Evolutionary conservation across 106 monocot species (phyloP), one percentile per base, ranked within the genome.

Genomic region (Dioscorea zingiberensis): DNA sequence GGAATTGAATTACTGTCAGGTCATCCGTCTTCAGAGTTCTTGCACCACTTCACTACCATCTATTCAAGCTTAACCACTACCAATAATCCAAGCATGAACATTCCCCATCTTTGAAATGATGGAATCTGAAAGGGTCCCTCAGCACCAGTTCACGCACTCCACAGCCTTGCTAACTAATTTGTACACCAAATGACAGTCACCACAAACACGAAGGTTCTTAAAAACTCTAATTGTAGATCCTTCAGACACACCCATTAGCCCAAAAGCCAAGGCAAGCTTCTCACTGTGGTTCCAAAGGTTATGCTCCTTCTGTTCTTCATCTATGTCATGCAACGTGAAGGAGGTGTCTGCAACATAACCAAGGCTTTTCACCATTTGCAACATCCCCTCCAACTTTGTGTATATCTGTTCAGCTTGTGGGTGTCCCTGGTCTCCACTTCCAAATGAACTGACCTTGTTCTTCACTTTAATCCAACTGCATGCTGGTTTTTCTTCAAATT

Each of bases 1-100:
- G n/a, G n/a, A n/a, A n/a, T n/a, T n/a, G n/a, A n/a, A n/a, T n/a
- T n/a, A n/a, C n/a, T n/a, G n/a, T n/a, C n/a, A n/a, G n/a, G n/a
- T n/a, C n/a, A n/a, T n/a, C n/a, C n/a, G n/a, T n/a, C n/a, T n/a
- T n/a, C n/a, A n/a, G n/a, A n/a, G n/a, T n/a, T n/a, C n/a, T n/a
- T n/a, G n/a, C n/a, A n/a, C n/a, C n/a, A n/a, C n/a, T n/a, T n/a
- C n/a, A n/a, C n/a, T n/a, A n/a, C n/a, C n/a, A n/a, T n/a, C n/a
- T n/a, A n/a, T n/a, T n/a, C n/a, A n/a, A n/a, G n/a, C n/a, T n/a
- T n/a, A n/a, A n/a, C n/a, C n/a, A n/a, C n/a, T n/a, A 93, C 88
- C 93, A 88, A 68, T 81, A 93, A 82, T 93, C 93, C 19, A 75
- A 85, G 73, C 93, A 93, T 19, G 93, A 89, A 53, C 93, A 93